Base-by-base conservation (phyloP, 1,284 basidiomycete species). In the Psilocybe mexicana region DNA sequence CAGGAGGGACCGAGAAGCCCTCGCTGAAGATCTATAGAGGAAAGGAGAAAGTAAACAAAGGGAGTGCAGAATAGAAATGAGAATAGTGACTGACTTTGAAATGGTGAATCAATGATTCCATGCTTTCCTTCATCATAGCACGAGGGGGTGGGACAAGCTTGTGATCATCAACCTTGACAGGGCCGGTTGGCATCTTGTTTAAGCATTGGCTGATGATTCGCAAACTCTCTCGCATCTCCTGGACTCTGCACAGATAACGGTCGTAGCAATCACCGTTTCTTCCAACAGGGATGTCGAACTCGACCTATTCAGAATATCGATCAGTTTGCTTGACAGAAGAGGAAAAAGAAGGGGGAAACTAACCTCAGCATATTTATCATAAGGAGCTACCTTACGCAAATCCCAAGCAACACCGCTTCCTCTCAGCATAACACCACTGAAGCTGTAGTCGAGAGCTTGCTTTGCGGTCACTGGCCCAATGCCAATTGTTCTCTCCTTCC, bases 201-300 rank as follows among this genome's bases (percentile, higher is more conserved):
- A 98, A 76, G 72, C 93, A 96, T 84, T 96, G 70, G 69, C 85
- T 80, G 71, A 99, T 90, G 74, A 99, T 99, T 49, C 87, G 82
- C 63, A 99, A 77, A 60, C 90, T 93, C 81, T 98, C 95, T 67
- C 96, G 83, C 89, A 98, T 97, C 76, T 99, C 96, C 74, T 99
- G 95, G 5, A 98, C 90, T 77, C 97, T 93, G 76, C 96, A 98
- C 52, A 98, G 80, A 78, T 98, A 98, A 55, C 90, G 85, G 75
- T 96, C 94, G 72, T 94, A 99, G 78, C 96, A 98, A 74, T 99
- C 96, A 46, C 96, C 97, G 67, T 96, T 94, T 81, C 90, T 92
- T 58, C 96, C 96, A 46, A 99, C 89, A 18, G 97, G 96, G 40
- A 99, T 80, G 69, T 99, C 95, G 69, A 99, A 98, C 70, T 99